A percentile compares a stretch with the other conserved stretches of the same genome.
These are phyloP conservation scores for Oryza meyeriana DNA, from an alignment of 176 grass and related monocot species.

Conservation along the genomic window DNA sequence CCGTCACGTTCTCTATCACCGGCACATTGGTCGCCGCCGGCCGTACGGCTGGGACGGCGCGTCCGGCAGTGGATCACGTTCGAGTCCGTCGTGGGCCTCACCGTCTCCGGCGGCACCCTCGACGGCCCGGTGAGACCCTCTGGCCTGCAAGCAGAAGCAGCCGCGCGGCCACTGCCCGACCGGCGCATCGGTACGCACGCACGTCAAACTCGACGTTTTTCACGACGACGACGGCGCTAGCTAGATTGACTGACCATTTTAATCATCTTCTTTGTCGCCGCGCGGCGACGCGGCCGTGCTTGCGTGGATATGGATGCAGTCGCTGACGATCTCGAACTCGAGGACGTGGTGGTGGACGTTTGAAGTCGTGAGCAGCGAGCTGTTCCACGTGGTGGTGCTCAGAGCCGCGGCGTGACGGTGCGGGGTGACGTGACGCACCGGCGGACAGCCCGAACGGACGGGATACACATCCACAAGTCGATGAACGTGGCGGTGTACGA, in stretches of 20 bases:
- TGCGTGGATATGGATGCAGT: constrained; percentile 59
- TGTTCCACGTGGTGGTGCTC: constrained; percentile 81
- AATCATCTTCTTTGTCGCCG: neutral
- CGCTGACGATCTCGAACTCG: constrained; percentile 71
- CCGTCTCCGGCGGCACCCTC: constrained; percentile 65
- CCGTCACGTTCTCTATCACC: constrained; percentile 53
- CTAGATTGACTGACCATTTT: neutral
- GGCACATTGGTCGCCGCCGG: constrained; percentile 63
- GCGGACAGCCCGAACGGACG: constrained; percentile 85
- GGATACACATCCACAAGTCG: constrained; percentile 85
- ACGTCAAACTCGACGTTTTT: neutral
- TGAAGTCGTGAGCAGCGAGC: constrained; percentile 68
- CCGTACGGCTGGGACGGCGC: constrained; percentile 17
- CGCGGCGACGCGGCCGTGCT: neutral
- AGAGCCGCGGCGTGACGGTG: constrained; percentile 48
- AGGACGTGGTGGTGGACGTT: constrained; percentile 53
- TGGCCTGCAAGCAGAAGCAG: constrained; percentile 53
- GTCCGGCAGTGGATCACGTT: constrained; percentile 58
- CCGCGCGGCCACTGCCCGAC: constrained; percentile 30
- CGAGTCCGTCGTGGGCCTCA: constrained; percentile 59
- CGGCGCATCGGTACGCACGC: constrained; percentile 46
- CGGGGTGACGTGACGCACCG: constrained; percentile 54
- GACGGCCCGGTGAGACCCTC: constrained; percentile 65
- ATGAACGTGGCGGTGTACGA: constrained; percentile 52
- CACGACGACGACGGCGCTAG: neutral